Percentiles rank a stretch among this genome's conserved stretches.
These are phyloP conservation scores for Aspergillus glaucus DNA, from an alignment of 2,329 filamentous ascomycete genomes.

Conservation along the genomic window DNA sequence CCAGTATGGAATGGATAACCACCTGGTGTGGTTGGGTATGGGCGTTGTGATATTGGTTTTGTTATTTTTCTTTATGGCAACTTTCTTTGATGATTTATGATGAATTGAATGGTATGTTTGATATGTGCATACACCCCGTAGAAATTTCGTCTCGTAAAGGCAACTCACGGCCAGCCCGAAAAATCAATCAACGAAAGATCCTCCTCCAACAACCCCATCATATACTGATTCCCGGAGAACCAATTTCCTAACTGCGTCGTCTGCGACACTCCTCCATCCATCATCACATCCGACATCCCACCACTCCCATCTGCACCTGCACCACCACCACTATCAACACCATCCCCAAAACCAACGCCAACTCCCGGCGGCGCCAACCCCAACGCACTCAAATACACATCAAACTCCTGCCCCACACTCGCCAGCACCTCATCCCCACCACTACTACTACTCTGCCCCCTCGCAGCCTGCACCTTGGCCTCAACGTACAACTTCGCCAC, in stretches of 20 bases:
- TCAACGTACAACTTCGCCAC: conserved; percentile 59
- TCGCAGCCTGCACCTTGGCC: conserved; percentile 49
- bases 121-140: background rate
- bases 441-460: conserved; percentile 15
- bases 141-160: background rate
- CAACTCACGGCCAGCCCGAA: conserved; percentile 4
- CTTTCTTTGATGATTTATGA: background rate
- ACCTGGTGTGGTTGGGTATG: background rate
- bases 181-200: conserved; percentile 38
- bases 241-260: conserved; percentile 54
- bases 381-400: conserved; percentile 59
- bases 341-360: conserved; percentile 6
- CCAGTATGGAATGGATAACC: background rate
- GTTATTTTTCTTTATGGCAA: background rate
- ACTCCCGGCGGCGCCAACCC: conserved; percentile 47
- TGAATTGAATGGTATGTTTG: background rate
- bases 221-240: conserved; percentile 60
- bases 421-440: conserved; percentile 38
- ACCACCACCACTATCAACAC: background rate
- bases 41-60: background rate
- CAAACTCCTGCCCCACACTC: conserved; percentile 55
- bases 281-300: background rate
- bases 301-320: background rate
- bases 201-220: conserved; percentile 60
- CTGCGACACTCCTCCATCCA: conserved; percentile 16